Evolutionary conservation across 768 basidiomycete species (phyloP), one percentile per base, ranked within the genome.

Genomic region (Megacollybia marginata): DNA sequence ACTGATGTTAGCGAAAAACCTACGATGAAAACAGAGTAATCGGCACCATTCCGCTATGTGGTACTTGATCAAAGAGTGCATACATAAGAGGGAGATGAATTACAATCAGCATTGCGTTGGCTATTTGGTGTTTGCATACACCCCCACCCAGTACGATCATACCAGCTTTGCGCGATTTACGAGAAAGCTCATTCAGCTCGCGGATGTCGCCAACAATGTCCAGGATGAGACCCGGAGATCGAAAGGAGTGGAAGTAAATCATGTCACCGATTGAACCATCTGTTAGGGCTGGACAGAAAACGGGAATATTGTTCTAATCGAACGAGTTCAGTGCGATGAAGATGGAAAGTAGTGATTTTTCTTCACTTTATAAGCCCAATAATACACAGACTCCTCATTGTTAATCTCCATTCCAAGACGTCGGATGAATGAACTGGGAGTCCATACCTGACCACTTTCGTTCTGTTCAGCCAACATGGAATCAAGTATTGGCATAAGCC

Each of bases 31-130:
- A 99, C 95, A 2, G 95, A 91, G 58, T 81, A 98, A 65, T 99
- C 96, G 9, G 96, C 96, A 9, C 96, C 96, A 61, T 99, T 99
- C 32, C 96, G 82, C 96, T 97, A n/a, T n/a, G n/a, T n/a, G 61
- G 19, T 28, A 44, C 7, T 50, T 52, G 19, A 52, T 34, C n/a
- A 45, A 40, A 18, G 9, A 47, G 34, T 7, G 50, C 47, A 19
- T 33, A 15, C 49, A 51, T 32, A 35, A 46, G 48, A 13, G 44
- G 36, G 42, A 42, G 11, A 48, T 16, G 49, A 52, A 79, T 67
- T 66, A 97, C 95, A 62, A 99, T 96, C 19, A 99, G 72, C 96
- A 99, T 97, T 1, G 95, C 93, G 62, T 99, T 99, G n/a, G 95
- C 95, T 50, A 99, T 96, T 62, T 99, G 96, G 63, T 99, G 96